Evolutionary conservation across 2,329 filamentous ascomycete genomes (phyloP).

Genomic region (Fusarium nurragi): DNA sequence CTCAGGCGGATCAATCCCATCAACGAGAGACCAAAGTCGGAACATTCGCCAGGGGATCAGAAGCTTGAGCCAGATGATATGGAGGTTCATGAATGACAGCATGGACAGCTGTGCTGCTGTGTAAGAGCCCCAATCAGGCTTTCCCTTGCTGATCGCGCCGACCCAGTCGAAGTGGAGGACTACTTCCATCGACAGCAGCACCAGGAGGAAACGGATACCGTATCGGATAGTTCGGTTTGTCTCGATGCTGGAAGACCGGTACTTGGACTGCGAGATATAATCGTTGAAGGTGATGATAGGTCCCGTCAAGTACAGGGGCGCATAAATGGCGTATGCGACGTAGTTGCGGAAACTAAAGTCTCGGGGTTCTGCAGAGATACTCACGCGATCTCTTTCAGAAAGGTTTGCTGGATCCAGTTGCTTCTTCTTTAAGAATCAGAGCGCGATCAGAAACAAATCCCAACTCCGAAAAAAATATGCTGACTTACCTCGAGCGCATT

Average conservation of each 20-base stretch:
- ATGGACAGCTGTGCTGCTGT: conserved; percentile 87
- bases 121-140: conserved; percentile 83
- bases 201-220: conserved; percentile 80
- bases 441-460: conserved; percentile 19
- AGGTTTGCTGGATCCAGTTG: conserved; percentile 88
- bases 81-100: conserved; percentile 94
- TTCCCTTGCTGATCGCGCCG: conserved; percentile 86
- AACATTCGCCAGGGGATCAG: conserved; percentile 98
- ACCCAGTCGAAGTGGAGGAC: conserved; percentile 93
- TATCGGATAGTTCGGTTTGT: conserved; percentile 79
- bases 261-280: conserved; percentile 87
- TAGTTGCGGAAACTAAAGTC: conserved; percentile 89
- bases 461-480: not conserved
- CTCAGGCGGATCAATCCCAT: conserved; percentile 93
- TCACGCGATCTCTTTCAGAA: conserved; percentile 87
- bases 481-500: conserved; percentile 82
- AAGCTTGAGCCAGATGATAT: conserved; percentile 97
- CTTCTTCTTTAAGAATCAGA: conserved; percentile 91
- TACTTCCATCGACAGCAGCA: conserved; percentile 88
- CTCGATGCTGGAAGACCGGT: conserved; percentile 76
- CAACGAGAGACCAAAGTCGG: conserved; percentile 91
- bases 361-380: conserved; percentile 73
- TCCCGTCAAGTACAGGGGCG: conserved; percentile 89
- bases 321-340: conserved; percentile 88
- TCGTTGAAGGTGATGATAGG: conserved; percentile 98